phyloP scores from a whole-genome alignment of 1,284 basidiomycete species.

The Microbotryomycetes sp. region DNA sequence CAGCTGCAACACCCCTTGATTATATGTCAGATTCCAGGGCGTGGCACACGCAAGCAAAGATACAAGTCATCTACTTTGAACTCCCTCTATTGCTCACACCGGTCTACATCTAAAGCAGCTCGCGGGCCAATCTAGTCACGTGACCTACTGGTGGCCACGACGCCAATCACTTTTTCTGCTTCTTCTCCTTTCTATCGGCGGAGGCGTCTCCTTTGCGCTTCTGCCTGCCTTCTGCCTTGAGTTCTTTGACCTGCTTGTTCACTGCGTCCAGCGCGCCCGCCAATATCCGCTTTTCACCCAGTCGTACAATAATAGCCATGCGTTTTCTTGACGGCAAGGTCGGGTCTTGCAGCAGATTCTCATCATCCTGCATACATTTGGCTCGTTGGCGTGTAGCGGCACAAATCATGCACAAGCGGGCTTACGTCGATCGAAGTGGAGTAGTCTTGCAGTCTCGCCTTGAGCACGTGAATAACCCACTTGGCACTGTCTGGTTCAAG shows the following conservation, averaged over 20 bases:
- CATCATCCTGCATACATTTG: conserved; percentile 48
- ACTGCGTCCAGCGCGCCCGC: conserved; percentile 27
- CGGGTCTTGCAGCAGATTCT: conserved; percentile 41
- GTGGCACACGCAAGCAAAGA: too few species aligned
- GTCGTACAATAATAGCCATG: conserved; percentile 63
- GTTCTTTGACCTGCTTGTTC: conserved; percentile 33
- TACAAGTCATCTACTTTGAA: too few species aligned
- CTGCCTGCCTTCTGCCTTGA: conserved; percentile 19
- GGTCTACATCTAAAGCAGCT: too few species aligned
- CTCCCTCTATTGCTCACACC: too few species aligned
- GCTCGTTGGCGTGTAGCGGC: neutral
- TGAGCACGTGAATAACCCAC: conserved; percentile 47
- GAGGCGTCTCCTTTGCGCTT: neutral
- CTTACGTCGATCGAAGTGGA: conserved; percentile 51
- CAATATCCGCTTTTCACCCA: conserved; percentile 73
- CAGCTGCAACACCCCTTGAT: too few species aligned
- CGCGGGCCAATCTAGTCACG: too few species aligned
- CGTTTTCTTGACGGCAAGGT: conserved; percentile 46
- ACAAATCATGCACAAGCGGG: conserved; percentile 7
- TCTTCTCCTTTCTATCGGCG: neutral
- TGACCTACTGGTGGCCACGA: too few species aligned
- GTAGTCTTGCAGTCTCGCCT: conserved; percentile 52
- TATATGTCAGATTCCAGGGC: too few species aligned
- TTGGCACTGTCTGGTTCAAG: conserved; percentile 44
- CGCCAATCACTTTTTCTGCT: neutral